Evolutionary conservation across 208 protist genomes (phyloP).

Genomic region (Leishmania major): DNA sequence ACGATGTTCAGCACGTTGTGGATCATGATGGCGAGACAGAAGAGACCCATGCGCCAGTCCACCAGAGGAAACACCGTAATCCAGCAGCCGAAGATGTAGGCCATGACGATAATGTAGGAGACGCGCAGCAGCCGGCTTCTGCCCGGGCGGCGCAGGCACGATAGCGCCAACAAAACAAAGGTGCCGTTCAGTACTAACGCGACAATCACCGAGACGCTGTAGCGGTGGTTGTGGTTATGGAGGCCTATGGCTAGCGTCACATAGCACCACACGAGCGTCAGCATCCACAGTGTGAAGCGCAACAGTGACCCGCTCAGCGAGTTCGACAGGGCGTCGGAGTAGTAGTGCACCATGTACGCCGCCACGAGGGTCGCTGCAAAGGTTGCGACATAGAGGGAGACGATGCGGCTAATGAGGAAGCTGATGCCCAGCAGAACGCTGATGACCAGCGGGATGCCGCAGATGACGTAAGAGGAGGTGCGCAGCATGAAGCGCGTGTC

Average conservation of each 20-base stretch:
- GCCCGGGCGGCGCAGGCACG: conserved; percentile 39
- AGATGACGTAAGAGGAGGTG: conserved; percentile 61
- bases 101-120: conserved; percentile 37
- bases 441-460: conserved; percentile 48
- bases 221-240: conserved; percentile 36
- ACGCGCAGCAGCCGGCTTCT: conserved; percentile 48
- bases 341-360: conserved; percentile 66
- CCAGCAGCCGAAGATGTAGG: conserved; percentile 58
- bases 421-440: conserved; percentile 66
- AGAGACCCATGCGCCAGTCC: conserved; percentile 52
- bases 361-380: conserved; percentile 36
- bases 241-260: conserved; percentile 61
- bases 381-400: conserved; percentile 47
- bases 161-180: conserved; percentile 41
- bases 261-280: conserved; percentile 63
- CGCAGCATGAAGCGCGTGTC: conserved; percentile 33
- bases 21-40: conserved; percentile 64
- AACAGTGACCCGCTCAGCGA: conserved; percentile 47
- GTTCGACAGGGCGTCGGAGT: conserved; percentile 48
- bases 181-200: conserved; percentile 35
- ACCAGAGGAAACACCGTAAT: conserved; percentile 58
- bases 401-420: conserved; percentile 70
- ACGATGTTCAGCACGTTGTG: conserved; percentile 60
- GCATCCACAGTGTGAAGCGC: conserved; percentile 54
- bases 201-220: conserved; percentile 44